Base-by-base conservation (phyloP, 2,329 filamentous ascomycete genomes). In the Aspergillus sojae region DNA sequence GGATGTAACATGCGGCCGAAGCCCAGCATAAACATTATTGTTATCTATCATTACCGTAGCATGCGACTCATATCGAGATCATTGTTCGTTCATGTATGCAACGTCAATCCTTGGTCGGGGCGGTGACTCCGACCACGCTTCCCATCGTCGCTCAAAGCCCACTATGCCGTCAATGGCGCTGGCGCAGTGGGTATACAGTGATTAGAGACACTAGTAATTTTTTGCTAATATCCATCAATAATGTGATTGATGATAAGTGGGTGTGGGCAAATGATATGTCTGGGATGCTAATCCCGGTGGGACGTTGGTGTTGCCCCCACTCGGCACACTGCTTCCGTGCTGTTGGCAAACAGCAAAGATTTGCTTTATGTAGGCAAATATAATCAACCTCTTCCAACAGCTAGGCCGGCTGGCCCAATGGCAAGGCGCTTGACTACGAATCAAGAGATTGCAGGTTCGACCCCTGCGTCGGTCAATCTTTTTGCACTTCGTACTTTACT, bases 401-500 rank as follows among this genome's bases (percentile, higher is more conserved):
- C 75, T 79, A 80, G 79, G 81, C 79, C 81, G 32, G 52, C 52
- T 55, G 52, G 52, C 52, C 52, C 52, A 55, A 55, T 55, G 52
- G 52, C 32, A 55, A 55, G 52, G 52, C 52, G 52, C 52, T 55
- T 55, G 52, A 55, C 52, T 55, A 55, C 52, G 52, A 16, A 80
- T 81, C 79, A 80, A 80, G 77, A 81, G 79, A 80, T 80, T 81
- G 77, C 75, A 79, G 79, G 79, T 81, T 80, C 78, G 78, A 80
- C 59, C 66, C 73, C 73, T 74, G 72, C 73, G 73, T 75, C 68
- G 73, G 72, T 75, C 73, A 75, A 50, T 59, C 3, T 60, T 70
- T 70, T 71, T 59, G n/a, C 52, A 54, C 2, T 11, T 32, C 11
- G 1, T 32, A 11, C 9, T 32, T 11, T 32, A 3, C 3, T 1